Conservation (phyloP, 345 rosid genomes). For the Ceriops decandra region DNA sequence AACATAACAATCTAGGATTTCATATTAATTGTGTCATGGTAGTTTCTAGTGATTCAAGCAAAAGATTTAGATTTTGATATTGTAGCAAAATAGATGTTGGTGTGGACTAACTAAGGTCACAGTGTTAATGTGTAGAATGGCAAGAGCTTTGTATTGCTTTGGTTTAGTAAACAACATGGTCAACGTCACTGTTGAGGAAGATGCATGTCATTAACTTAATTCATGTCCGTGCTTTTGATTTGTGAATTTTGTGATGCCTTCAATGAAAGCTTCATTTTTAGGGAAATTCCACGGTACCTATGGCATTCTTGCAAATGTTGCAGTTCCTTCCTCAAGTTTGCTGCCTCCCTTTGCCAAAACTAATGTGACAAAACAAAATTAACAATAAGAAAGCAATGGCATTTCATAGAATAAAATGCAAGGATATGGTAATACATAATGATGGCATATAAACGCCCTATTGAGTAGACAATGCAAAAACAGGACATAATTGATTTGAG, state of each 20-base stretch:
- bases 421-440: background rate
- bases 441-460: background rate
- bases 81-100: too few relatives aligned
- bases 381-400: background rate
- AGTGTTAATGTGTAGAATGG: background rate
- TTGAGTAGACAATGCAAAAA: too few relatives aligned
- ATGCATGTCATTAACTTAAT: background rate
- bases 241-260: too few relatives aligned
- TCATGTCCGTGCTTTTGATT: background rate
- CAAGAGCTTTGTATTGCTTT: background rate
- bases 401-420: background rate
- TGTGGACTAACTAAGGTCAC: too few relatives aligned
- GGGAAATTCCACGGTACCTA: conserved; percentile 37
- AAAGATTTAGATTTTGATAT: too few relatives aligned
- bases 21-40: too few relatives aligned
- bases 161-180: background rate
- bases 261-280: background rate
- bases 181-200: background rate
- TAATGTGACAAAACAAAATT: conserved; percentile 22
- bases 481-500: too few relatives aligned
- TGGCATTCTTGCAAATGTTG: conserved; percentile 63
- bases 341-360: conserved; percentile 82
- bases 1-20: too few relatives aligned
- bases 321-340: conserved; percentile 61
- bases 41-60: too few relatives aligned